phyloP scores from a whole-genome alignment of 805 yeast species.

The Kurtzmaniella fragi region DNA sequence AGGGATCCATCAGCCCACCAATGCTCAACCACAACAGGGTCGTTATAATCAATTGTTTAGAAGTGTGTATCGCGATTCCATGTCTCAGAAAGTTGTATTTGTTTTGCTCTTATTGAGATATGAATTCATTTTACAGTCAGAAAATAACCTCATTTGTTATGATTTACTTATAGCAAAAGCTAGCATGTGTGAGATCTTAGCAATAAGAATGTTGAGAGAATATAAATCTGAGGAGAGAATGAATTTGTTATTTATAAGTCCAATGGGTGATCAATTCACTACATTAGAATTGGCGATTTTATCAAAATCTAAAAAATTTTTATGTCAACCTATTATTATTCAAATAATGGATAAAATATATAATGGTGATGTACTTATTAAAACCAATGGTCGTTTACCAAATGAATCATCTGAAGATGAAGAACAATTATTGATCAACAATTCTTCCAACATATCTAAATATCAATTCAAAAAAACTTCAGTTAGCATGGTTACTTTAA shows the following conservation, averaged over 20 bases:
- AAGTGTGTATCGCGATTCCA: not conserved
- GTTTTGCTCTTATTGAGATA: constrained; percentile 30
- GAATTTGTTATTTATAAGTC: constrained; percentile 41
- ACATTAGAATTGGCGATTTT: constrained; percentile 49
- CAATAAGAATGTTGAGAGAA: constrained; percentile 45
- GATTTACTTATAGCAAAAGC: constrained; percentile 42
- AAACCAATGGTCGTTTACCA: constrained; percentile 12
- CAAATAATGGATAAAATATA: constrained; percentile 45
- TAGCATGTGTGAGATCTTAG: constrained; percentile 48
- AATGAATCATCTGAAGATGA: constrained; percentile 13
- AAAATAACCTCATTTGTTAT: constrained; percentile 30
- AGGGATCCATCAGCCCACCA: constrained; percentile 11
- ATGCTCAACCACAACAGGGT: constrained; percentile 3
- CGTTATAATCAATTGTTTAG: not conserved
- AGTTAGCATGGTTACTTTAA: constrained; percentile 21
- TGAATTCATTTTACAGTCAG: constrained; percentile 36
- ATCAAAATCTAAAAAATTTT: constrained; percentile 47
- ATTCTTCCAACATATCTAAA: constrained; percentile 17
- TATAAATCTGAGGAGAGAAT: constrained; percentile 39
- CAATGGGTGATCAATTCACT: constrained; percentile 39
- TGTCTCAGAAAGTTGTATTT: constrained; percentile 19
- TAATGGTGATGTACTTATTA: constrained; percentile 44
- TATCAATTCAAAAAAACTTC: constrained; percentile 28
- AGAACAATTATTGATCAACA: constrained; percentile 2
- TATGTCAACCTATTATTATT: constrained; percentile 48